Evolutionary conservation across 441 rosid species (phyloP).

Genomic region (Gossypium gossypioides): DNA sequence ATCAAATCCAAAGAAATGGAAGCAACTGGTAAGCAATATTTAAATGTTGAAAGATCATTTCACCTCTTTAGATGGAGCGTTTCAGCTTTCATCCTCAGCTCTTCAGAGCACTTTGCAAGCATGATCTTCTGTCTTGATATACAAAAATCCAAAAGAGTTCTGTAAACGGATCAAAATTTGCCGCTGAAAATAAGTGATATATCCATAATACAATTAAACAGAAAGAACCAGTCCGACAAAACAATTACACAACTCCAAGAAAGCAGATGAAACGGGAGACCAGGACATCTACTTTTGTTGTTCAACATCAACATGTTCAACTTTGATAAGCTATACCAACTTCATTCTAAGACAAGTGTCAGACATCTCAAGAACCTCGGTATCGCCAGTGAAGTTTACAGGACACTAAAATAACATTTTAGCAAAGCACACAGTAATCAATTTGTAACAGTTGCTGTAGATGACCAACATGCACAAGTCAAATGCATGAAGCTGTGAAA

Average conservation of each 20-base stretch:
- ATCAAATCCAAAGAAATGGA: slow-evolving; percentile 4
- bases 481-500: background rate
- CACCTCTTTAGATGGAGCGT: slow-evolving; percentile 6
- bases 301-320: background rate
- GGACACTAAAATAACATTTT: background rate
- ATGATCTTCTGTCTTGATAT: slow-evolving; percentile 8
- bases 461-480: background rate
- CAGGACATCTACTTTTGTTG: no score
- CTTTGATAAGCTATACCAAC: background rate
- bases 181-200: background rate
- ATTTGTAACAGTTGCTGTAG: background rate
- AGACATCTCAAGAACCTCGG: background rate
- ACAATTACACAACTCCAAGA: background rate
- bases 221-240: background rate
- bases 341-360: background rate
- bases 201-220: background rate
- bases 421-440: background rate
- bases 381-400: background rate
- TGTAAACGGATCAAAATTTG: background rate
- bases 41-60: slow-evolving; percentile 14
- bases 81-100: slow-evolving; percentile 12
- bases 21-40: slow-evolving; percentile 2
- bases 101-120: slow-evolving; percentile 7
- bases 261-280: background rate
- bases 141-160: slow-evolving; percentile 6